Evolutionary conservation across 768 basidiomycete genomes (phyloP).

Genomic region (Boletus barrowsii): DNA sequence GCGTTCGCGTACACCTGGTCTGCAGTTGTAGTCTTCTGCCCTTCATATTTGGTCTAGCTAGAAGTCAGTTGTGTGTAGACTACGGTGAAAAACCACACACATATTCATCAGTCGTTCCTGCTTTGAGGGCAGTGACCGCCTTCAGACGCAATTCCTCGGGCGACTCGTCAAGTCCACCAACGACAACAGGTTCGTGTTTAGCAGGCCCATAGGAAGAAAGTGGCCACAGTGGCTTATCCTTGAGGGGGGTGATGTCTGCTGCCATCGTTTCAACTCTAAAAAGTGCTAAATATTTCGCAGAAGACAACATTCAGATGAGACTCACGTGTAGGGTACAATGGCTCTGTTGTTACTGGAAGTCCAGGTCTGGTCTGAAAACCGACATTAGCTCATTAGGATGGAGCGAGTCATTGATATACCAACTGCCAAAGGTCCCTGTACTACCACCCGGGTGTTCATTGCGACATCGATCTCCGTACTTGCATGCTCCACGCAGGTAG

Average conservation of each 20-base stretch:
- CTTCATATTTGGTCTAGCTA: constrained; percentile 56
- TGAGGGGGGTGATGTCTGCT: constrained; percentile 55
- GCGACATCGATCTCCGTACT: constrained; percentile 61
- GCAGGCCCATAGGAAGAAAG: constrained; percentile 75
- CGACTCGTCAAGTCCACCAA: constrained; percentile 67
- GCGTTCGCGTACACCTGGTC: constrained; percentile 49
- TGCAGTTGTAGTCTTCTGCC: constrained; percentile 50
- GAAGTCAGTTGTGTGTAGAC: neutral
- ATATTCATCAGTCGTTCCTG: constrained; percentile 61
- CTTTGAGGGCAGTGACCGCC: constrained; percentile 52
- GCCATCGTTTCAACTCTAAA: constrained; percentile 58
- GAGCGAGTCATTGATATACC: constrained; percentile 26
- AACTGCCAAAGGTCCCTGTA: constrained; percentile 48
- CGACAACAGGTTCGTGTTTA: constrained; percentile 66
- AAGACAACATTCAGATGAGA: neutral
- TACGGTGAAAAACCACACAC: constrained; percentile 41
- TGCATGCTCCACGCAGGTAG: constrained; percentile 62
- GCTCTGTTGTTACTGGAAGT: constrained; percentile 28
- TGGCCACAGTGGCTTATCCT: constrained; percentile 77
- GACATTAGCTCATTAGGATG: constrained; percentile 11
- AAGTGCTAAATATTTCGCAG: neutral
- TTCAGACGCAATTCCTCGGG: constrained; percentile 76
- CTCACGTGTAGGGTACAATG: constrained; percentile 41
- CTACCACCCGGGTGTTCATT: constrained; percentile 58
- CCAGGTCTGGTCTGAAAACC: constrained; percentile 41